Conservation (phyloP, 305 asterid species). For the Solanum hybrid region DNA sequence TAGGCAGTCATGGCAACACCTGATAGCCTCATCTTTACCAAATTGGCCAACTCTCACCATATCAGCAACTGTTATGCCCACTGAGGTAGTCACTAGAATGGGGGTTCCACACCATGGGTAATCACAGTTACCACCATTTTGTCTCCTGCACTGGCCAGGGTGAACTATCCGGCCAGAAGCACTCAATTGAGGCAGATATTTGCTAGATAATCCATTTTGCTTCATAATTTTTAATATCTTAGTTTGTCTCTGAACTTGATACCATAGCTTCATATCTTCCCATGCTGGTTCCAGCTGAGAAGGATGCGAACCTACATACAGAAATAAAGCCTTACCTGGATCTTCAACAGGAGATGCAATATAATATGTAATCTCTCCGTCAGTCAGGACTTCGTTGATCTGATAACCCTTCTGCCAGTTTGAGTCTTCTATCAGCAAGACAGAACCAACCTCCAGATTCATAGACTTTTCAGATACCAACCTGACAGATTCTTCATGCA, state of each 20-base stretch:
- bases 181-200: constrained; percentile 55
- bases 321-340: constrained; percentile 44
- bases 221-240: constrained; percentile 70
- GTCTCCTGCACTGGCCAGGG: constrained; percentile 60
- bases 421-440: constrained; percentile 66
- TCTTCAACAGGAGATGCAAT: constrained; percentile 53
- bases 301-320: constrained; percentile 74
- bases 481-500: constrained; percentile 48
- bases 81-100: constrained; percentile 67
- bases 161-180: constrained; percentile 78
- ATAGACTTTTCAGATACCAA: constrained; percentile 27
- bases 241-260: constrained; percentile 93
- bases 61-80: constrained; percentile 65
- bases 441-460: constrained; percentile 63
- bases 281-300: constrained; percentile 90
- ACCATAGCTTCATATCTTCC: constrained; percentile 92
- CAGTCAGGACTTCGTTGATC: constrained; percentile 45
- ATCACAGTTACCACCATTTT: constrained; percentile 51
- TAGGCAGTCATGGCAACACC: constrained; percentile 87
- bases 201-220: constrained; percentile 71
- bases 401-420: constrained; percentile 52
- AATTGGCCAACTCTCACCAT: constrained; percentile 58
- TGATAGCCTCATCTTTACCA: constrained; percentile 58
- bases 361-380: constrained; percentile 59
- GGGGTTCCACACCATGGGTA: constrained; percentile 87